Conservation (phyloP, 2,329 filamentous ascomycete genomes). For the Monilinia aucupariae region DNA sequence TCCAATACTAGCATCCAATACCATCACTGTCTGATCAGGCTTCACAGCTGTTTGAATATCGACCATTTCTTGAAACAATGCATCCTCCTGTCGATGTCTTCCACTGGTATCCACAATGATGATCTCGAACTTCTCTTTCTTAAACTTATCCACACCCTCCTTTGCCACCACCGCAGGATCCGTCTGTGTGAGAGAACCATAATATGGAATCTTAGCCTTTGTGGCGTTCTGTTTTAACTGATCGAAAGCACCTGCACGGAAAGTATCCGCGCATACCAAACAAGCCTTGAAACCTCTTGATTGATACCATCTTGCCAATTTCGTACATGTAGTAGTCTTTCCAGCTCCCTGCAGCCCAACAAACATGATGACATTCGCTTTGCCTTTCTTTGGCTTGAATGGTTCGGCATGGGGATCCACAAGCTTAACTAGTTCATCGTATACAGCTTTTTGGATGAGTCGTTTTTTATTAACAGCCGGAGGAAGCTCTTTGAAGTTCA, state of each 20-base stretch:
- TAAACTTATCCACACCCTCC: conserved; percentile 98
- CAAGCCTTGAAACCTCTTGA: conserved; percentile 88
- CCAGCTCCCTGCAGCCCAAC: conserved; percentile 95
- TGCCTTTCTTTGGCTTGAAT: conserved; percentile 95
- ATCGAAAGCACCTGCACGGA: conserved; percentile 96
- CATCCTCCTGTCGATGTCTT: conserved; percentile 88
- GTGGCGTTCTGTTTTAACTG: conserved; percentile 98
- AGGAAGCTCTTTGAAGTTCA: conserved; percentile 92
- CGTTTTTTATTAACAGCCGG: conserved; percentile 96
- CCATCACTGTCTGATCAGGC: conserved; percentile 97
- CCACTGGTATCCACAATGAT: conserved; percentile 98
- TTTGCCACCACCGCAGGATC: conserved; percentile 88
- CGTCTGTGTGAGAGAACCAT: conserved; percentile 91
- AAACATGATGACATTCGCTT: conserved; percentile 98
- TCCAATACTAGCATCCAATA: conserved; percentile 92
- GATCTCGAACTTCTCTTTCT: conserved; percentile 96
- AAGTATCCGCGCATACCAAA: conserved; percentile 95
- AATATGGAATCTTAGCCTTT: conserved; percentile 98
- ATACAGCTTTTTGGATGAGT: conserved; percentile 94
- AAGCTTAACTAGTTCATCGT: conserved; percentile 90
- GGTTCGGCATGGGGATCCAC: conserved; percentile 93
- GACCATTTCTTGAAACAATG: conserved; percentile 94
- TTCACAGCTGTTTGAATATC: conserved; percentile 88
- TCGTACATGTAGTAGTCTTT: conserved; percentile 98
- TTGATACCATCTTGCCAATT: conserved; percentile 91